Base-by-base conservation (phyloP, 176 grass and related monocot genomes). In the Oryza punctata region DNA sequence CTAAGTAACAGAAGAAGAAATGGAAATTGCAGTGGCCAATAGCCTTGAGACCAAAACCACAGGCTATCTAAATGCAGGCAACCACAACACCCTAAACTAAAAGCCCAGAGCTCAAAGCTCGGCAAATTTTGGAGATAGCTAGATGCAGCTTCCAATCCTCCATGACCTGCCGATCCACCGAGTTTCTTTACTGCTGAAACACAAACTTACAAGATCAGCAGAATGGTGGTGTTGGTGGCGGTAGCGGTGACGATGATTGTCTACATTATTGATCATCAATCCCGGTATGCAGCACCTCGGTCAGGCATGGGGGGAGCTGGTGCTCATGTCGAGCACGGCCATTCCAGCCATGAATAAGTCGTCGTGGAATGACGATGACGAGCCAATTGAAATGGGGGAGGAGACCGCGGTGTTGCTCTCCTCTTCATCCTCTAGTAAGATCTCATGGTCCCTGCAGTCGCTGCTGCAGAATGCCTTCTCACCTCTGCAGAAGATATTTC, bases 261-360 rank as follows among this genome's bases (percentile, higher is more conserved):
- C 15, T 43, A 73, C 46, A 61, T 84, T 79, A 79, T 67, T 88
- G 75, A 75, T 71, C 59, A 59, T 76, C 72, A 15, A 52, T 63
- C 66, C 45, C 49, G 2, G 18, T 1, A 73, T 5, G 2, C 13
- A 6, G 43, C 63, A 7, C 35, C 52, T 41, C 49, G 21, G 24
- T 71, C 43, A 7, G 45, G 45, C 18, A 49, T 78, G 46, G 21
- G 37, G 78, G 45, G 74, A 74, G 3, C 29, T 67, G 49, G 71
- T 81, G 49, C 24, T 88, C 91, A 94, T 69, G 80, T 78, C 70
- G 89, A 89, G 25, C 73, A 94, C 50, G 49, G 90, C 73, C 89
- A 92, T 83, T 40, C 86, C 89, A 0, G 88, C 83, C n/a, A 92
- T 91, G 69, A 96, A 96, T 63, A 90, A 86, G 26, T 92, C 93